Conservation (phyloP, 176 grass and related monocot species). For the Phyllostachys edulis region DNA sequence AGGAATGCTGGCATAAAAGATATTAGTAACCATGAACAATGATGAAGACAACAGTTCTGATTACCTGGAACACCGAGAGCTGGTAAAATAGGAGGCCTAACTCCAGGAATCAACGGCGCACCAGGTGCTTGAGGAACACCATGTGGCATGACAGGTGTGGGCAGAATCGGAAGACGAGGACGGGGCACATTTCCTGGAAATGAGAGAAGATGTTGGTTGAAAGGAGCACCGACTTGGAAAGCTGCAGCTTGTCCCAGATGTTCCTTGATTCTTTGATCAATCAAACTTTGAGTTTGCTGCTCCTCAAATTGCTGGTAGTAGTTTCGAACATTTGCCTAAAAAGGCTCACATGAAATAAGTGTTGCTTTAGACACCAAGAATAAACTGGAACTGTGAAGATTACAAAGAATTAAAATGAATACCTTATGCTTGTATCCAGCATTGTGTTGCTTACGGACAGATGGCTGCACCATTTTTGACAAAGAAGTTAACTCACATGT, state of each 20-base stretch:
- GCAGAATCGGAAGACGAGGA: constrained; percentile 63
- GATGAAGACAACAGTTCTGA: background rate
- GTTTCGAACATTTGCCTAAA: constrained; percentile 85
- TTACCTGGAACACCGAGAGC: constrained; percentile 62
- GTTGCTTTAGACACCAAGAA: background rate
- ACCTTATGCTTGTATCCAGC: constrained; percentile 99
- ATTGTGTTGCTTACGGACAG: constrained; percentile 94
- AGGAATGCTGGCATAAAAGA: background rate
- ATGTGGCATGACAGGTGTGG: constrained; percentile 53
- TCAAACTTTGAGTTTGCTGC: constrained; percentile 95
- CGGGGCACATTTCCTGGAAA: constrained; percentile 45
- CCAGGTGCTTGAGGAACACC: constrained; percentile 46
- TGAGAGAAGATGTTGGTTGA: constrained; percentile 65
- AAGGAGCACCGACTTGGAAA: constrained; percentile 82
- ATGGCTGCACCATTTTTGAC: constrained; percentile 70
- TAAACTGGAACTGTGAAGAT: background rate
- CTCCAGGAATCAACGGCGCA: constrained; percentile 44
- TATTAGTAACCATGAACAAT: constrained; percentile 9
- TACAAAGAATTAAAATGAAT: constrained; percentile 29
- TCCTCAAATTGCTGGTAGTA: constrained; percentile 99
- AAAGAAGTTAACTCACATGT: constrained; percentile 23
- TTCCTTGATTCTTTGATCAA: constrained; percentile 98
- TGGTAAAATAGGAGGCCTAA: constrained; percentile 61
- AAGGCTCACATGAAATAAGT: constrained; percentile 25
- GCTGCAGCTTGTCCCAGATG: constrained; percentile 91